A percentile compares a stretch with the other conserved stretches of the same genome.
Evolutionary conservation across 495 filamentous ascomycete species (phyloP).

Genomic region (Xylaria longipes): DNA sequence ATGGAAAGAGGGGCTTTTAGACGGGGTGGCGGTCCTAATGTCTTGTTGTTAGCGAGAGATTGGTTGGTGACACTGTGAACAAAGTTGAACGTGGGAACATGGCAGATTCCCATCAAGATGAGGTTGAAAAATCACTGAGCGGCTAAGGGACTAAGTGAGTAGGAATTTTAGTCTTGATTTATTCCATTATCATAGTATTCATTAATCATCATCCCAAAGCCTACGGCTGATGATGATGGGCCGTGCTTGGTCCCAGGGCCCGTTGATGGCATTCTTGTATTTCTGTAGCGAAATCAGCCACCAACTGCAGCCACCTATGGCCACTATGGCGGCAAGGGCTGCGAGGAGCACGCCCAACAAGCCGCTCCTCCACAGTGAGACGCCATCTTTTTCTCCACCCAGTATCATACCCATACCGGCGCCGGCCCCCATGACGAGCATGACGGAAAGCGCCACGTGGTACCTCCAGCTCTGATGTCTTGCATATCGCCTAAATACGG

Average conservation of each 20-base stretch:
- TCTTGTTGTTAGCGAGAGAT: neutral
- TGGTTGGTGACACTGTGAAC: neutral
- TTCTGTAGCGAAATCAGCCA: constrained; percentile 97
- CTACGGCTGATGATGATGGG: constrained; percentile 71
- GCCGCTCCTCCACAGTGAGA: constrained; percentile 72
- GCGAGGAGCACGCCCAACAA: constrained; percentile 76
- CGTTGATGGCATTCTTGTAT: constrained; percentile 99
- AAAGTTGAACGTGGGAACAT: neutral
- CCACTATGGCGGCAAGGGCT: constrained; percentile 66
- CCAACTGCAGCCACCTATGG: constrained; percentile 95
- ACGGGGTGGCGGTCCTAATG: neutral
- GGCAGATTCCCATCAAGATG: neutral
- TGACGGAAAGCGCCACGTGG: constrained; percentile 76
- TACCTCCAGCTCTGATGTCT: constrained; percentile 83
- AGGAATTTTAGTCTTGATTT: neutral
- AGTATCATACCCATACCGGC: constrained; percentile 77
- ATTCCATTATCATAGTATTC: constrained; percentile 17
- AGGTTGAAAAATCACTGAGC: neutral
- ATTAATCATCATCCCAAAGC: constrained; percentile 56
- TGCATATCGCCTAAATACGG: constrained; percentile 88
- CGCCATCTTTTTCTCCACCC: constrained; percentile 42
- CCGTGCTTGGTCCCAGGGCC: constrained; percentile 95
- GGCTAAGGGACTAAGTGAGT: neutral
- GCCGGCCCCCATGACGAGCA: constrained; percentile 79
- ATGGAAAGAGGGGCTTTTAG: no score